These are phyloP conservation scores for Fulvia fulva DNA, from an alignment of 2,329 filamentous ascomycete species.

Conservation along the genomic window DNA sequence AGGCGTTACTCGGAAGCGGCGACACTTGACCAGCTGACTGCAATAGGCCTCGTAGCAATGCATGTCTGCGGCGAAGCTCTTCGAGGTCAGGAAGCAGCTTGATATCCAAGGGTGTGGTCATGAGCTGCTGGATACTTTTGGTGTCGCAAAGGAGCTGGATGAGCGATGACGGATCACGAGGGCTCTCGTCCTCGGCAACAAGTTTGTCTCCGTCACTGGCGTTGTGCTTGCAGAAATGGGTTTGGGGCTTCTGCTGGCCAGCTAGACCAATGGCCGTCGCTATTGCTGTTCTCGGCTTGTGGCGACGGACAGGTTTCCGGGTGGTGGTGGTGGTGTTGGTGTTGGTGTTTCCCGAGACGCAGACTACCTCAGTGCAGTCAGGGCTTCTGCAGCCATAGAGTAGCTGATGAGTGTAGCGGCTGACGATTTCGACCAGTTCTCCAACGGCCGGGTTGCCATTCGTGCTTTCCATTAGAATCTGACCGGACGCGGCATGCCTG, in stretches of 20 bases:
- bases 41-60: not conserved
- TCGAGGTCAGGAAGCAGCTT: not conserved
- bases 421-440: not conserved
- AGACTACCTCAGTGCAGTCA: conserved; percentile 67
- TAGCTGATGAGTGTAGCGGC: conserved; percentile 60
- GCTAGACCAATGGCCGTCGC: conserved; percentile 74
- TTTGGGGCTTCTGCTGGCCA: conserved; percentile 68
- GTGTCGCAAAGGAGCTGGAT: conserved; percentile 51
- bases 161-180: conserved; percentile 55
- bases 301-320: conserved; percentile 66
- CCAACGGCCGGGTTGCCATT: not conserved
- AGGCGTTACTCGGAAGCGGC: not conserved
- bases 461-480: not conserved
- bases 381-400: conserved; percentile 68
- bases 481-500: not conserved
- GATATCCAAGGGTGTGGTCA: not conserved
- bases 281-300: conserved; percentile 74
- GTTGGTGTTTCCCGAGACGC: conserved; percentile 70
- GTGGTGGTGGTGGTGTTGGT: conserved; percentile 55
- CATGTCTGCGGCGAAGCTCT: conserved; percentile 6
- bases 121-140: conserved; percentile 1
- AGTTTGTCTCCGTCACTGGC: not conserved
- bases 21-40: not conserved
- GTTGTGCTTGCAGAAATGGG: conserved; percentile 57
- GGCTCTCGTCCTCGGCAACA: not conserved